Evolutionary conservation across 148 eudicot species (phyloP).

Genomic region (Agrostemma githago): DNA sequence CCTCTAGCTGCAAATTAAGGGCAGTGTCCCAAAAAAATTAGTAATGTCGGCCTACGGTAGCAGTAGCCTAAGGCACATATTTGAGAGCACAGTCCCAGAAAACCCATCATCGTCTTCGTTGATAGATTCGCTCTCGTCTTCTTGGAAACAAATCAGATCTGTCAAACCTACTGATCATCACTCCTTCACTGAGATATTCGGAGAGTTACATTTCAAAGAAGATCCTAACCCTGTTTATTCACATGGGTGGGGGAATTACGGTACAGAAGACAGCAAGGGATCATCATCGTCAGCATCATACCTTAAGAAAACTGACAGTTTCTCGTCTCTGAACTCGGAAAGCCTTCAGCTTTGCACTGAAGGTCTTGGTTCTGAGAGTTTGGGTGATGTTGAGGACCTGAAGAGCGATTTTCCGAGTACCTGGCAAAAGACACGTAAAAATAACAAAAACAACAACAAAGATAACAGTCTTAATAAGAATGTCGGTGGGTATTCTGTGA

Average conservation of each 20-base stretch:
- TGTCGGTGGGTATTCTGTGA: conserved; percentile 20
- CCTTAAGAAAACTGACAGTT: conserved; percentile 47
- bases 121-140: conserved; percentile 45
- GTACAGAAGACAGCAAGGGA: neutral
- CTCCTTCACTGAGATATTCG: conserved; percentile 64
- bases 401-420: conserved; percentile 17
- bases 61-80: conserved; percentile 70
- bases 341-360: conserved; percentile 80
- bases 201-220: conserved; percentile 56
- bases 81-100: conserved; percentile 52
- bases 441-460: conserved; percentile 1
- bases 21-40: neutral
- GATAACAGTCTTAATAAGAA: neutral
- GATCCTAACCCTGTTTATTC: conserved; percentile 15
- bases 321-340: conserved; percentile 54
- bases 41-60: conserved; percentile 68
- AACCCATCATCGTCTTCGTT: conserved; percentile 31
- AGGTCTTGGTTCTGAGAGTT: conserved; percentile 86
- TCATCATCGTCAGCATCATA: conserved; percentile 8
- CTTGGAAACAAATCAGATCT: conserved; percentile 48
- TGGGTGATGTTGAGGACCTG: conserved; percentile 54
- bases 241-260: neutral
- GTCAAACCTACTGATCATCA: conserved; percentile 33
- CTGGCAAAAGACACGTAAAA: conserved; percentile 8
- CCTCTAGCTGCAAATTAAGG: neutral